Conservation (phyloP, 768 basidiomycete species). For the Mycena amicta region DNA sequence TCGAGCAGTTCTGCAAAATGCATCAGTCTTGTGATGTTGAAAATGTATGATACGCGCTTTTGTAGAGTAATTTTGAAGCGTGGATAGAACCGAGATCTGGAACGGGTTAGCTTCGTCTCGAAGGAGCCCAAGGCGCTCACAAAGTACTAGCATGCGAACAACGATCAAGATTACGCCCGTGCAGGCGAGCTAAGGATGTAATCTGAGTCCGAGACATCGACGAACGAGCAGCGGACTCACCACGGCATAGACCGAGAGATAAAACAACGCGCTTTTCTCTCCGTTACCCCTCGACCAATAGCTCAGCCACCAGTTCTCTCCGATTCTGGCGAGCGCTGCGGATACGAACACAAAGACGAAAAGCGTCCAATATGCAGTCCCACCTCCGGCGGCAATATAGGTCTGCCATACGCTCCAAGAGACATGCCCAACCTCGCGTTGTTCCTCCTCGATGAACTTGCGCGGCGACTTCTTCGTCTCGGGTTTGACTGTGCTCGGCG, state of each 20-base stretch:
- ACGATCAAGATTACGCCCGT: constrained; percentile 50
- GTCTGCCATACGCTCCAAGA: constrained; percentile 62
- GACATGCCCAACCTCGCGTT: constrained; percentile 73
- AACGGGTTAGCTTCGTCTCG: constrained; percentile 13
- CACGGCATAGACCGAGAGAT: constrained; percentile 69
- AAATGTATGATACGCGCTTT: constrained; percentile 36
- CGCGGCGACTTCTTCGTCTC: constrained; percentile 55
- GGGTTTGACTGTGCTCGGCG: constrained; percentile 30
- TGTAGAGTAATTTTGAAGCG: constrained; percentile 76
- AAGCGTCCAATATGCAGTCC: constrained; percentile 54
- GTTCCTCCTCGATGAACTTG: constrained; percentile 84
- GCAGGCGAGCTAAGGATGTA: neutral
- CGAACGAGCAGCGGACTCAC: constrained; percentile 42
- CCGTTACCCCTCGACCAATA: constrained; percentile 60
- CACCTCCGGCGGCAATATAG: constrained; percentile 54
- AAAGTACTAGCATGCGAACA: constrained; percentile 70
- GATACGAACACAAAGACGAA: constrained; percentile 53
- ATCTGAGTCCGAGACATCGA: constrained; percentile 42
- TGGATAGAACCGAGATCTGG: constrained; percentile 74
- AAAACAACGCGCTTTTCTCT: constrained; percentile 52
- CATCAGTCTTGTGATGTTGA: neutral
- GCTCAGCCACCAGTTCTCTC: constrained; percentile 75
- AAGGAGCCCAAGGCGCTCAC: constrained; percentile 38
- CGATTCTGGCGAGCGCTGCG: constrained; percentile 64
- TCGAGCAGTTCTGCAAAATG: constrained; percentile 58